These are phyloP conservation scores for Paratrimastix pyriformis DNA, from an alignment of 78 protist species.

Conservation along the genomic window DNA sequence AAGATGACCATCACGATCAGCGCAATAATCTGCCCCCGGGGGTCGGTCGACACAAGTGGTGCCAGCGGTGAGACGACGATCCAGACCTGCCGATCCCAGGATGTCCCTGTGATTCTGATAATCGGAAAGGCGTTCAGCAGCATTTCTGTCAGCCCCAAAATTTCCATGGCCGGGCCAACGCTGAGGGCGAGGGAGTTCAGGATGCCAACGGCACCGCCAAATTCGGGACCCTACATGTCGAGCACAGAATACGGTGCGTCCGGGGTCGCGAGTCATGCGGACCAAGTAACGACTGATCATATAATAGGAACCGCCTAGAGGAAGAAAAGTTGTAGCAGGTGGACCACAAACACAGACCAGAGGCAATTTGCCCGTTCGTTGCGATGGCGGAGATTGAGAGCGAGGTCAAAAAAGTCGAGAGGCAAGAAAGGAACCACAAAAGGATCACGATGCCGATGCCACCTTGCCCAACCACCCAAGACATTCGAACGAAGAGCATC, in stretches of 20 bases:
- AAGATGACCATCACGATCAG: background rate
- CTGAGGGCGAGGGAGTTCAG: background rate
- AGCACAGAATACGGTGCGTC: no score
- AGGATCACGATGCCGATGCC: no score
- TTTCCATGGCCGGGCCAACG: background rate
- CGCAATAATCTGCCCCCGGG: no score
- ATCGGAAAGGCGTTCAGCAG: background rate
- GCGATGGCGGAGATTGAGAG: slow-evolving; percentile 40
- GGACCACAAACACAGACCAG: slow-evolving; percentile 6
- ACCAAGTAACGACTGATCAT: no score
- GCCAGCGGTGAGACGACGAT: background rate
- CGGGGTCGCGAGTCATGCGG: no score
- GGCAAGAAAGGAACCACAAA: no score
- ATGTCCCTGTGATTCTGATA: no score
- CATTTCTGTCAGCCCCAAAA: slow-evolving; percentile 18
- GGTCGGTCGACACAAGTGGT: background rate
- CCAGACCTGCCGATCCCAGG: no score
- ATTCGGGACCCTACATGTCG: no score
- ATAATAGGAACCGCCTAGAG: no score
- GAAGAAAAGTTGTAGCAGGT: background rate
- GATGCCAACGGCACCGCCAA: background rate
- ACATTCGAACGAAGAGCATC: no score
- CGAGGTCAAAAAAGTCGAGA: slow-evolving; percentile 28
- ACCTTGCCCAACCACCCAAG: no score
- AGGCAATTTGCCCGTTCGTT: slow-evolving; percentile 21